Evolutionary conservation across 2,329 filamentous ascomycete species (phyloP), one percentile per base, ranked within the genome.

Genomic region (Penicillium sp.): DNA sequence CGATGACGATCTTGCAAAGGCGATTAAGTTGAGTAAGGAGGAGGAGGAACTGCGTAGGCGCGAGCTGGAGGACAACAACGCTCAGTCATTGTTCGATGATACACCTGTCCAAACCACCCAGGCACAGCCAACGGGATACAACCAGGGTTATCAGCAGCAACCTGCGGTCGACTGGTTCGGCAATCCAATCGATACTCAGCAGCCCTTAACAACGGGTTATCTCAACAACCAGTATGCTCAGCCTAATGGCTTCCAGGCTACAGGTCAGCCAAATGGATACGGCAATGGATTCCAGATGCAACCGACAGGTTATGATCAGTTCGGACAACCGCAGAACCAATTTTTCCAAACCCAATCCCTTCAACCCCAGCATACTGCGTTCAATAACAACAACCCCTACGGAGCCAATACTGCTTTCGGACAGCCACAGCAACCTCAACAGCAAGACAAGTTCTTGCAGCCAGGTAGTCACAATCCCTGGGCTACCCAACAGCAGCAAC

Each of bases 141-240:
- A 97, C 74, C 92, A 96, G 76, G 93, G 93, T 47, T 99, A 99
- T 68, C 92, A 97, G 77, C 94, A 99, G 75, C 93, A 96, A 70
- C 89, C 89, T 57, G 90, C 91, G 12, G 94, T 99, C 18, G 94
- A 99, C 74, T 97, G 95, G 85, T 94, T 95, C 66, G 94, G 93
- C 58, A 99, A 99, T 72, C 91, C 92, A 12, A 88, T 97, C 66
- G 90, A 93, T 58, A 86, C 85, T 66, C 87, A 90, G 70, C 81
- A 81, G 62, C 77, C 87, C 63, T 86, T 92, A 71, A 82, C 79
- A 54, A 88, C 85, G 14, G 85, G 85, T 5, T 88, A 81, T 66
- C 73, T 87, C 61, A 86, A 86, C 73, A 86, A 84, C 64, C 83
- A 85, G 59, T 88, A 88, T 67, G 81, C 84, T 46, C 91, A 96